Evolutionary conservation across 768 basidiomycete species (phyloP), one percentile per base, ranked within the genome.

Genomic region (Amanita polypyramis): DNA sequence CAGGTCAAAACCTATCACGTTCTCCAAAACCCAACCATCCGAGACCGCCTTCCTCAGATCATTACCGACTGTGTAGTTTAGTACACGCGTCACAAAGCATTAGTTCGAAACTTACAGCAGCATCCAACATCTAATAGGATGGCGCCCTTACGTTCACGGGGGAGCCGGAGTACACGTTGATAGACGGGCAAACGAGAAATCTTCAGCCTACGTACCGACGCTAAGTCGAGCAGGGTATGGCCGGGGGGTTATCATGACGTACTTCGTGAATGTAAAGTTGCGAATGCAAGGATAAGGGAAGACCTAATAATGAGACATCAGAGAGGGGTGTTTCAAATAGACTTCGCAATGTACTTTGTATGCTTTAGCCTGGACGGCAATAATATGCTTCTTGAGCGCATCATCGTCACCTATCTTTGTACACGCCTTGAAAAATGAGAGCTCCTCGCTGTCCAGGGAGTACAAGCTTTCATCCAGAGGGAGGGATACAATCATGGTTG

Each of bases 111-210:
- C 62, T 47, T 27, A 73, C 72, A 71, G 51, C 69, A 70, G 50
- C 72, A 73, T 4, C 68, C 72, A n/a, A 70, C 56, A 49, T 73
- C 72, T 9, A 73, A 58, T 1, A 71, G 55, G 30, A 73, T 62
- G 10, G 69, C 61, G 15, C 56, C 55, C 21, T 59, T 56, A 8
- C 57, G 53, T 1, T 56, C 42, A 17, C 55, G 30, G 1, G 54
- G 52, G 1, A 73, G 59, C 7, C 59, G 41, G 1, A 69, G 57
- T 3, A 61, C 62, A 10, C 58, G 56, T 8, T 52, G 21, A 51
- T 71, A 71, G 0, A 54, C 66, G 4, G 64, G 69, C 5, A 64
- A 47, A 10, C 58, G 58, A 10, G 62, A 60, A 37, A 70, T 66
- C 56, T 65, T 67, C 19, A 65, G 51, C 36, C 65, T 58, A 25